Percentiles rank a stretch among this genome's conserved stretches.
Evolutionary conservation across 73 alveolate species (phyloP).

Genomic region (Paramecium sexaurelia): DNA sequence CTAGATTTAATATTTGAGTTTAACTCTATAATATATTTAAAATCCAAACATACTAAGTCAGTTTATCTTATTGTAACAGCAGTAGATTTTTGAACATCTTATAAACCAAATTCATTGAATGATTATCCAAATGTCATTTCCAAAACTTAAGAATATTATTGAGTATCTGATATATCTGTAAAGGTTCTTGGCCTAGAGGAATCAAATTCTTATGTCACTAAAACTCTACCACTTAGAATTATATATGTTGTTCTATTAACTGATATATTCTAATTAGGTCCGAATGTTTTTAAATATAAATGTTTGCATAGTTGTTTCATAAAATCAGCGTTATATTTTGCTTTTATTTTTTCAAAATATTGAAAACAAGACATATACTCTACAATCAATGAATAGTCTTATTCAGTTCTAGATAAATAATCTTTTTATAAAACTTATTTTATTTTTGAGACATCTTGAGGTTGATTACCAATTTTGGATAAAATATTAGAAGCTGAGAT

Average conservation of each 20-base stretch:
- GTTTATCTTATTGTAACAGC: not conserved
- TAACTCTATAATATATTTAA: not conserved
- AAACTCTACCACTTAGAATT: not conserved
- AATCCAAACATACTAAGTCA: not conserved
- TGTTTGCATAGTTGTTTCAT: not conserved
- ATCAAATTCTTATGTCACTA: not conserved
- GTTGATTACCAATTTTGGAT: not conserved
- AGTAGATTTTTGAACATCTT: conserved; percentile 5
- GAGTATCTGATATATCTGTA: not conserved
- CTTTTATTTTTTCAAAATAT: not conserved
- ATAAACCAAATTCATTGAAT: not conserved
- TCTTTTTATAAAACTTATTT: conserved; percentile 31
- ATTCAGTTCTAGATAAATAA: conserved; percentile 6
- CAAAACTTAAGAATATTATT: not conserved
- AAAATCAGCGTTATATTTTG: not conserved
- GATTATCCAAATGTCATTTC: conserved; percentile 13
- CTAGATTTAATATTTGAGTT: not conserved
- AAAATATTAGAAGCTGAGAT: conserved; percentile 7
- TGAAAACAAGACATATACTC: not conserved
- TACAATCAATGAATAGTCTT: not conserved
- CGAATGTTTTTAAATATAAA: not conserved
- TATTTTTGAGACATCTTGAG: not conserved
- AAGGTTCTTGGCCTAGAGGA: not conserved
- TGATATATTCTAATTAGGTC: not conserved
- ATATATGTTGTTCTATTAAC: not conserved